A percentile compares a stretch with the other conserved stretches of the same genome.
Conservation (phyloP, 1,284 basidiomycete species). For the Inonotus obliquus region DNA sequence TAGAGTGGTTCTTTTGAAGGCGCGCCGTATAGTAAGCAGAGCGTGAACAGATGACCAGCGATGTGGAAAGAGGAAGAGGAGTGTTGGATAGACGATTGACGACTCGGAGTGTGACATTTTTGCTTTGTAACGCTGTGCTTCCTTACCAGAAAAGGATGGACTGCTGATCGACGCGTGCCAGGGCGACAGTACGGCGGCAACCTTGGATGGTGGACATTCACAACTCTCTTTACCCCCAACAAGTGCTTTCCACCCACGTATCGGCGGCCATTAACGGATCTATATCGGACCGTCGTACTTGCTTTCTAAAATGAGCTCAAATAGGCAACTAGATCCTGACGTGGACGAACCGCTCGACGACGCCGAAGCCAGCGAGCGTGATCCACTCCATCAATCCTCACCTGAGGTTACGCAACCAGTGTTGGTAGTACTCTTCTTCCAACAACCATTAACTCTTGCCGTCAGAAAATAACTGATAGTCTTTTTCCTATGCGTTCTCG, state of each 20-base stretch:
- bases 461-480: neutral
- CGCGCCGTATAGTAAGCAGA: no score
- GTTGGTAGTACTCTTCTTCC: conserved; percentile 24
- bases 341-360: conserved; percentile 30
- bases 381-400: conserved; percentile 25
- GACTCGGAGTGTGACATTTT: neutral
- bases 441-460: neutral
- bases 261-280: neutral
- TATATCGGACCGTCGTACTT: neutral
- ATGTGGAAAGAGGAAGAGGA: neutral
- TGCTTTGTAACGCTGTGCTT: neutral
- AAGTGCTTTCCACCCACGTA: neutral
- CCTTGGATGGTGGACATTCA: neutral
- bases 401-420: conserved; percentile 20
- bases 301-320: conserved; percentile 9
- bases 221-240: neutral
- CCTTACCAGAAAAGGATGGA: neutral
- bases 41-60: neutral
- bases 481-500: conserved; percentile 12
- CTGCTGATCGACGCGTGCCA: neutral
- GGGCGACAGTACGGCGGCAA: neutral
- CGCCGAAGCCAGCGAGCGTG: conserved; percentile 33
- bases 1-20: neutral
- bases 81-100: neutral
- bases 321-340: conserved; percentile 14